A percentile compares a stretch with the other conserved stretches of the same genome.
Conservation (phyloP, 73 alveolate genomes). For the Stentor roeselii region DNA sequence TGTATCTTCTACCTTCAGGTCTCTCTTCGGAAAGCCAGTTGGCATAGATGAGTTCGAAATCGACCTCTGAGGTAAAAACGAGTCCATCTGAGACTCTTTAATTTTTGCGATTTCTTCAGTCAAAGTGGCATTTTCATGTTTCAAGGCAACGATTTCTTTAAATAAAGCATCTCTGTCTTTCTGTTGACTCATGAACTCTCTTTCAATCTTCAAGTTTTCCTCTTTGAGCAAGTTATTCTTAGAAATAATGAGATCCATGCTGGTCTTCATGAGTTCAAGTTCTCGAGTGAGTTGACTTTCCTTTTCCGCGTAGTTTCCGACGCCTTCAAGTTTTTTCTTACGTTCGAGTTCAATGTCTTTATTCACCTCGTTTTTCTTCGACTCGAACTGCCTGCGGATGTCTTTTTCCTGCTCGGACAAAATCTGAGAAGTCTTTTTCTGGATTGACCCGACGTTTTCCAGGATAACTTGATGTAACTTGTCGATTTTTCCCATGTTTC, state of each 20-base stretch:
- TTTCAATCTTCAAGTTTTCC: conserved; percentile 62
- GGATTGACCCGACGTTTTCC: conserved; percentile 53
- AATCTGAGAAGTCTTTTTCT: conserved; percentile 52
- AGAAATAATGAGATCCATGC: conserved; percentile 60
- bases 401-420: conserved; percentile 68
- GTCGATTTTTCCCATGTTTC: conserved; percentile 42
- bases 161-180: conserved; percentile 62
- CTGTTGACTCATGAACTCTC: conserved; percentile 55
- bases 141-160: conserved; percentile 56
- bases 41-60: not conserved
- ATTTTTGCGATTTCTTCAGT: conserved; percentile 60
- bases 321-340: conserved; percentile 56
- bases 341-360: conserved; percentile 39
- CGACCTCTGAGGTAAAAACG: not conserved
- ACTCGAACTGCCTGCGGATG: conserved; percentile 48
- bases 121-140: conserved; percentile 59
- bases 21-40: not conserved
- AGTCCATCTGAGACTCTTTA: not conserved
- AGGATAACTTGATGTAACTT: conserved; percentile 35
- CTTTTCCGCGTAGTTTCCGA: conserved; percentile 48
- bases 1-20: conserved; percentile 46
- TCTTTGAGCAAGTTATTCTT: conserved; percentile 57
- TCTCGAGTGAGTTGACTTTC: conserved; percentile 65
- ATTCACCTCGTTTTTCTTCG: not conserved
- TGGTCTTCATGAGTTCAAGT: conserved; percentile 56